Base-by-base conservation (phyloP, 2,329 filamentous ascomycete species). In the Colletotrichum liriopes region DNA sequence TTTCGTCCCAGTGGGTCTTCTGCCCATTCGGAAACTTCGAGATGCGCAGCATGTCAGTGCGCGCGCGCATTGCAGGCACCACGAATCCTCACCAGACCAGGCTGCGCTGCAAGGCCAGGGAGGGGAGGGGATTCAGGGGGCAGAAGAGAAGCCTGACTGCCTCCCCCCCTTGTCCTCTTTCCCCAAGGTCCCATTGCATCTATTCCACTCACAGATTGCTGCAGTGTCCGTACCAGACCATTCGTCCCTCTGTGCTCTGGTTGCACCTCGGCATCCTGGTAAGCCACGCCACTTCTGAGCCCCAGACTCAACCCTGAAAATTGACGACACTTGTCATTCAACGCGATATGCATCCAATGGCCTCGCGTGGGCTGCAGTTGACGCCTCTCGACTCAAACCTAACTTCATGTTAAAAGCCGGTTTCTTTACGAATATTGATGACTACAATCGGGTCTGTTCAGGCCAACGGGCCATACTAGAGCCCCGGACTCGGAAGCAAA, bases 11-110 rank as follows among this genome's bases (percentile, higher is more conserved):
- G 51, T 59, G 65, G 68, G 51, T n/a, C 39, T 56, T 59, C 51
- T 58, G 51, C 59, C 59, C 58, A 41, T 32, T 59, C 69, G 56
- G 35, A 58, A 68, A 35, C 65, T 72, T 58, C 49, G 41, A 54
- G 49, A 70, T 47, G 52, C 60, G 67, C 67, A 67, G 67, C 37
- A 62, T 37, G 68, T 62, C 69, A 68, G 64, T 68, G 68, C 68
- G 67, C 35, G 16, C 47, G 16, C 47, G 68, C 68, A 72, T 67
- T 71, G 63, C 69, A 72, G 69, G 41, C 65, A 62, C 47, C 58
- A 32, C 54, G 39, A 59, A 35, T 37, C 52, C 26, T 59, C 45
- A 41, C 62, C 55, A 54, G 26, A 49, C 23, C 39, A 60, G 45
- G 52, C 41, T 54, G 35, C 26, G 39, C 32, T 51, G 47, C 60